phyloP scores from a whole-genome alignment of 805 yeast genomes.

The Suhomyces sp. region DNA sequence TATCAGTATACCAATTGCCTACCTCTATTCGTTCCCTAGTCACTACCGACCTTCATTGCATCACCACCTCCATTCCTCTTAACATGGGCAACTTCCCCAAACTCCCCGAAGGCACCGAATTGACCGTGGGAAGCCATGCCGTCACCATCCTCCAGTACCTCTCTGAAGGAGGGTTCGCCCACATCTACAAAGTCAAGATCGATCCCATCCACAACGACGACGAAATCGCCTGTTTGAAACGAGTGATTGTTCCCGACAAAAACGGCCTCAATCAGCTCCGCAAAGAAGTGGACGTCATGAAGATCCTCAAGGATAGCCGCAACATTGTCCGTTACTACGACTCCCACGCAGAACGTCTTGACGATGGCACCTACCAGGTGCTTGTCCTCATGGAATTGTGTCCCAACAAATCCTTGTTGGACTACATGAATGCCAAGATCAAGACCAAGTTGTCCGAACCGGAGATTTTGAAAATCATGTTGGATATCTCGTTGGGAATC shows the following conservation, averaged over 20 bases:
- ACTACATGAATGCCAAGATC: conserved; percentile 84
- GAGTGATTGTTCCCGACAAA: conserved; percentile 73
- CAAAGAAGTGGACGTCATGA: conserved; percentile 80
- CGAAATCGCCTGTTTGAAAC: conserved; percentile 64
- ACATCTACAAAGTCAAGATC: conserved; percentile 65
- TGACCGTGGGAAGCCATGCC: conserved; percentile 42
- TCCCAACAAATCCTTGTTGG: conserved; percentile 80
- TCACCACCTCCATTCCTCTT: background rate
- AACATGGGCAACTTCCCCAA: conserved; percentile 27
- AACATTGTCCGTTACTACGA: conserved; percentile 70
- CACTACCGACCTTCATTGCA: no score
- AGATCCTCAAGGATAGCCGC: conserved; percentile 53
- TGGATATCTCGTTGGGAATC: conserved; percentile 75
- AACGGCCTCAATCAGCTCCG: conserved; percentile 62
- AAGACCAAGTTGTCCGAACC: conserved; percentile 72
- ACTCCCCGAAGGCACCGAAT: conserved; percentile 38
- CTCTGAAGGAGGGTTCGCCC: conserved; percentile 73
- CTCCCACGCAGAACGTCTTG: conserved; percentile 68
- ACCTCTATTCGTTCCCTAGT: no score
- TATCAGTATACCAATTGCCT: no score
- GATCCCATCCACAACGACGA: conserved; percentile 45
- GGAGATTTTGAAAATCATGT: conserved; percentile 81
- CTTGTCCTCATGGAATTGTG: conserved; percentile 91
- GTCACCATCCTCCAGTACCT: conserved; percentile 36
- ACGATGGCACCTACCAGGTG: conserved; percentile 69